Conservation (phyloP, 2,329 filamentous ascomycete species). For the Camptophora hylomeconis region DNA sequence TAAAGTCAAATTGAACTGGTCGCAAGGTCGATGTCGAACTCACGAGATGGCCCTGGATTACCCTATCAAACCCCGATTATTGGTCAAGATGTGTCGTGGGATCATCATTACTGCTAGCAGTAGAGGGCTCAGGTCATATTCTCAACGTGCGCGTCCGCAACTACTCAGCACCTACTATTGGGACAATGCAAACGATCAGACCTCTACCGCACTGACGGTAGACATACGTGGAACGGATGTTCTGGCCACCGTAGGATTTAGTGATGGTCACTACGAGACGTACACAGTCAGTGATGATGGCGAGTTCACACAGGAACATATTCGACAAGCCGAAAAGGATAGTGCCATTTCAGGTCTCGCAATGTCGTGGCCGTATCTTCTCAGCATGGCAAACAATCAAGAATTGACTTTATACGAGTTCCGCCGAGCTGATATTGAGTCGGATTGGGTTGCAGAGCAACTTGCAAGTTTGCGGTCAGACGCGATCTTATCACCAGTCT, state of each 20-base stretch:
- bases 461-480: conserved; percentile 43
- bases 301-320: conserved; percentile 25
- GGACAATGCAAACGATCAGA: no score
- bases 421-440: conserved; percentile 37
- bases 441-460: background rate
- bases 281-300: conserved; percentile 39
- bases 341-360: conserved; percentile 58
- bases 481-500: conserved; percentile 63
- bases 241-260: conserved; percentile 57
- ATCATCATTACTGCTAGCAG: no score
- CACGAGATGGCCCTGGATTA: no score
- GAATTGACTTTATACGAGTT: conserved; percentile 67
- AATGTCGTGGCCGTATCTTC: conserved; percentile 58
- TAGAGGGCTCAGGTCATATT: no score
- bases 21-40: conserved; percentile 64
- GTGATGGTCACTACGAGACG: conserved; percentile 57
- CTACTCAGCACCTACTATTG: no score
- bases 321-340: no score
- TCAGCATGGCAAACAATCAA: conserved; percentile 65
- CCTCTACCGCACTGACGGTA: no score
- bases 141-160: no score
- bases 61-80: no score
- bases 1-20: conserved; percentile 83
- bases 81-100: no score
- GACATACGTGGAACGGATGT: no score